Percentiles rank a stretch among this genome's conserved stretches.
Evolutionary conservation across 2,329 filamentous ascomycete species (phyloP).

Genomic region (Venturia pyrina): DNA sequence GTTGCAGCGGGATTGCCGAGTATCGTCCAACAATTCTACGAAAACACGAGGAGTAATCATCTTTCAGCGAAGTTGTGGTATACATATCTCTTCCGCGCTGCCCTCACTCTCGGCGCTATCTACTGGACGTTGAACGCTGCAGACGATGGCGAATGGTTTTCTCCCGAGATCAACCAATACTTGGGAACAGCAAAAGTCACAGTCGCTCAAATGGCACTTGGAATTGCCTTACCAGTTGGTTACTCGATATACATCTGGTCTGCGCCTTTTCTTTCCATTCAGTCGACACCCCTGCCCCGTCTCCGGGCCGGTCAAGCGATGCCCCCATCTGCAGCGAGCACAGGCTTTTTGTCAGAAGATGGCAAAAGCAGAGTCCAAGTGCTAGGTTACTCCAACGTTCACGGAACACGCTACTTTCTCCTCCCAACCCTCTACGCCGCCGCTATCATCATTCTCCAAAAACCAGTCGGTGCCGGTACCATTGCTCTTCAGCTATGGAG

Average conservation of each 20-base stretch:
- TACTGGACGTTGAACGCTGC: constrained; percentile 90
- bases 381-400: constrained; percentile 85
- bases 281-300: constrained; percentile 25
- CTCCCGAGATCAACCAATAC: constrained; percentile 43
- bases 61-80: constrained; percentile 80
- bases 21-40: constrained; percentile 70
- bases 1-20: constrained; percentile 62
- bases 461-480: constrained; percentile 86
- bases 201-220: constrained; percentile 71
- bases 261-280: constrained; percentile 71
- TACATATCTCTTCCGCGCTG: constrained; percentile 64
- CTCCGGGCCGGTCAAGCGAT: background rate
- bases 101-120: constrained; percentile 62
- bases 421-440: constrained; percentile 70
- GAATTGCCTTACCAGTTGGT: constrained; percentile 71
- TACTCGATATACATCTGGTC: constrained; percentile 79
- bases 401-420: constrained; percentile 82
- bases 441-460: constrained; percentile 56
- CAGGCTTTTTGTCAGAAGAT: constrained; percentile 28
- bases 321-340: background rate
- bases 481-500: constrained; percentile 80
- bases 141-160: constrained; percentile 76
- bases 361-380: constrained; percentile 52
- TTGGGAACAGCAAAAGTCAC: constrained; percentile 68
- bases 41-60: constrained; percentile 76